Conservation (phyloP, 2,329 filamentous ascomycete species). For the Colletotrichum eleusines region DNA sequence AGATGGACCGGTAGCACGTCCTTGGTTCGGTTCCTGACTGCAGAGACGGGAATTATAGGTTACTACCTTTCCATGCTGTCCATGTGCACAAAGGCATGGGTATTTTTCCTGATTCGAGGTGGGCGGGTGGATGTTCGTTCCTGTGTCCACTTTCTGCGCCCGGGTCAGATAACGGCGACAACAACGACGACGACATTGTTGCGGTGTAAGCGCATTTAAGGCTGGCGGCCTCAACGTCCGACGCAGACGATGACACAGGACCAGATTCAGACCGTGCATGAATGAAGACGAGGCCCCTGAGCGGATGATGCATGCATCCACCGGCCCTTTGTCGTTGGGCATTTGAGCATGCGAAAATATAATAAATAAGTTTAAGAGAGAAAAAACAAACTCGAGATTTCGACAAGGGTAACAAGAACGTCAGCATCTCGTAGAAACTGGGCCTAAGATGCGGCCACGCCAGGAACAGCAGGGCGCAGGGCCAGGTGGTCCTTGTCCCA, state of each 20-base stretch:
- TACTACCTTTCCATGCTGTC: no score
- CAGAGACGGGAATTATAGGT: constrained; percentile 23
- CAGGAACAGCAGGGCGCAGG: constrained; percentile 17
- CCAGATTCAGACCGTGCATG: background rate
- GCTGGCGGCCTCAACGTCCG: background rate
- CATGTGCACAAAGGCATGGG: background rate
- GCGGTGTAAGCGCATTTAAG: constrained; percentile 23
- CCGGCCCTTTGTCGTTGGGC: background rate
- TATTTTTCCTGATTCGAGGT: constrained; percentile 5
- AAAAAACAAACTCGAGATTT: background rate
- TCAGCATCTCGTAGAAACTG: constrained; percentile 14
- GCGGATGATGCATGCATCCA: background rate
- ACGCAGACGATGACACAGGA: background rate
- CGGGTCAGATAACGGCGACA: constrained; percentile 2
- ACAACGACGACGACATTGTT: constrained; percentile 15
- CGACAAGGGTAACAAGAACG: background rate
- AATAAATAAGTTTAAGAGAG: background rate
- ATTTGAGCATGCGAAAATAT: background rate
- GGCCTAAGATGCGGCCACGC: constrained; percentile 20
- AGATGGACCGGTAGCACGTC: constrained; percentile 32
- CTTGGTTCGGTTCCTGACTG: constrained; percentile 22
- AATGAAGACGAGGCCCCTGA: background rate
- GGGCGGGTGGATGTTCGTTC: constrained; percentile 23
- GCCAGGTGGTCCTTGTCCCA: constrained; percentile 17
- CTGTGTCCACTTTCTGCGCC: constrained; percentile 29